Percentiles rank a stretch among this genome's conserved stretches.
Evolutionary conservation across 805 yeast species (phyloP).

Genomic region (Saccharomyces jurei): DNA sequence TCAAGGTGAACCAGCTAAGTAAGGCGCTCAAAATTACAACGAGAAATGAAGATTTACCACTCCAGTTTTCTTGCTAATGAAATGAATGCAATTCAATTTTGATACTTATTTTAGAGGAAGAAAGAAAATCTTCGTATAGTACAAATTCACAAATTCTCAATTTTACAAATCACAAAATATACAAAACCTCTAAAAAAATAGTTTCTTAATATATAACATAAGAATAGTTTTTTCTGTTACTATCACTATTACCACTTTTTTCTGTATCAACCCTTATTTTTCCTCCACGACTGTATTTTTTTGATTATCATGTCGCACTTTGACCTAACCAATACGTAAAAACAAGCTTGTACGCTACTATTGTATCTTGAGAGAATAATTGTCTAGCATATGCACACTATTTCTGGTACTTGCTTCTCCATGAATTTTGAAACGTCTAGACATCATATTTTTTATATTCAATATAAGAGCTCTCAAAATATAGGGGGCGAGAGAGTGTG

Average conservation of each 20-base stretch:
- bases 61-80: not conserved
- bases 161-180: not conserved
- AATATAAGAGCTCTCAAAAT: not conserved
- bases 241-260: not conserved
- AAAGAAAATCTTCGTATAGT: not conserved
- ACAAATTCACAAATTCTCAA: not conserved
- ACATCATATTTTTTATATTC: not conserved
- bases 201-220: not conserved
- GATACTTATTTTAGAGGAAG: not conserved
- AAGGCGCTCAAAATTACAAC: not conserved
- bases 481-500: not conserved
- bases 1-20: slow-evolving; percentile 22
- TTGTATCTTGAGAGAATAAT: not conserved
- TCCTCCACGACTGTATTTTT: not conserved
- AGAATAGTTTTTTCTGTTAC: slow-evolving; percentile 1
- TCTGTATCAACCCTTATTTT: not conserved
- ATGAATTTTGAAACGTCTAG: not conserved
- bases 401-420: not conserved
- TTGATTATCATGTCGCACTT: not conserved
- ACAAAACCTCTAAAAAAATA: not conserved
- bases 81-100: not conserved
- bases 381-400: not conserved
- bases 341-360: not conserved
- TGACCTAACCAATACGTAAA: not conserved
- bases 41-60: not conserved